Percentiles rank a stretch among this genome's conserved stretches.
phyloP scores from a whole-genome alignment of 768 basidiomycete genomes.

The Rhodocollybia butyracea region DNA sequence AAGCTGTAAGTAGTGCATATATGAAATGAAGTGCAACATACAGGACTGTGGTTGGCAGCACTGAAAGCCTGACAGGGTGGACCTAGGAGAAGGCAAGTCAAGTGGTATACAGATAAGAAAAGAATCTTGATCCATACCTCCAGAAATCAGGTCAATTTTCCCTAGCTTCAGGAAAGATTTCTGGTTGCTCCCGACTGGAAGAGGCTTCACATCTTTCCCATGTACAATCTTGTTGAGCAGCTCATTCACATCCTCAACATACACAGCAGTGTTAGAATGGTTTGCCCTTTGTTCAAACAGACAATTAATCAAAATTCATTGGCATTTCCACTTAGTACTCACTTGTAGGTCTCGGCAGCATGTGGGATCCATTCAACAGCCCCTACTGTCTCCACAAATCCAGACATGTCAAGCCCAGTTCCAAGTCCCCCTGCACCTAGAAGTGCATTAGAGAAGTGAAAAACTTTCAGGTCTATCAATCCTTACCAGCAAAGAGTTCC shows the following conservation, averaged over 20 bases:
- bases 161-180: conserved; percentile 48
- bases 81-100: conserved; percentile 34
- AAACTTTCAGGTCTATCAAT: background rate
- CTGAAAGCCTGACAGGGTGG: conserved; percentile 79
- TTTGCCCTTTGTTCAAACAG: conserved; percentile 43
- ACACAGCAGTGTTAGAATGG: conserved; percentile 57
- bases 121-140: conserved; percentile 41
- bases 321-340: conserved; percentile 11
- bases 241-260: conserved; percentile 60
- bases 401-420: conserved; percentile 59
- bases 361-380: conserved; percentile 65
- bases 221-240: conserved; percentile 31
- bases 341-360: conserved; percentile 66
- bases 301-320: conserved; percentile 1
- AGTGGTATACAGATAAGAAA: background rate
- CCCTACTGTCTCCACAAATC: conserved; percentile 61
- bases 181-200: background rate
- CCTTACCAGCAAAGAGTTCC: conserved; percentile 67
- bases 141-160: conserved; percentile 70
- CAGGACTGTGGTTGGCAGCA: conserved; percentile 58
- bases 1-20: background rate
- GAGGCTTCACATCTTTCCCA: background rate
- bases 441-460: background rate
- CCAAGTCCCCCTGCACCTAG: conserved; percentile 75
- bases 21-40: conserved; percentile 21